Evolutionary conservation across 176 grass and related monocot genomes (phyloP).

Genomic region (Avena eriantha): DNA sequence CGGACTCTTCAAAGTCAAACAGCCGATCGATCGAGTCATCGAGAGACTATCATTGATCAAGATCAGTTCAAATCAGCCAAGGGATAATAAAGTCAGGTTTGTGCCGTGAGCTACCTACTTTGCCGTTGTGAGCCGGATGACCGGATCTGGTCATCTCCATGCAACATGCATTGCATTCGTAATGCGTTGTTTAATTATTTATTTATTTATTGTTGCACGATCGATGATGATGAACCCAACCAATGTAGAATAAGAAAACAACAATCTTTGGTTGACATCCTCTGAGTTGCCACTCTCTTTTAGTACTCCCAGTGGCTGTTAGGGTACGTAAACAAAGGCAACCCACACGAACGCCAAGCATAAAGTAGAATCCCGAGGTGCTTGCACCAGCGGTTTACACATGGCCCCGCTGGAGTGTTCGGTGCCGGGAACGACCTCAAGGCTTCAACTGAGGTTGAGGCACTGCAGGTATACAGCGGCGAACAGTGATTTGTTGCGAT

Average conservation of each 20-base stretch:
- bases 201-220: conserved; percentile 22
- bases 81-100: conserved; percentile 1
- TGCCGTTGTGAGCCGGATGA: conserved; percentile 46
- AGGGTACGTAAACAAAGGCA: not conserved
- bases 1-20: not conserved
- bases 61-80: not conserved
- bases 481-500: too few species aligned
- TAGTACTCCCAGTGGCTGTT: not conserved
- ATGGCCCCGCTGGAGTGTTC: too few species aligned
- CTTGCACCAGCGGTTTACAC: too few species aligned
- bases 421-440: too few species aligned
- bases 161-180: not conserved
- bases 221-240: not conserved
- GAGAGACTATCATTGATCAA: not conserved
- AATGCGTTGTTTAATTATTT: not conserved
- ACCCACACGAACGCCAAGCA: not conserved
- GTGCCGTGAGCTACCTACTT: not conserved
- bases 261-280: not conserved
- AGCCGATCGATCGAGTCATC: not conserved
- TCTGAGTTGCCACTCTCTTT: not conserved
- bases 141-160: conserved; percentile 53
- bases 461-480: too few species aligned
- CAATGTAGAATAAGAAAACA: not conserved
- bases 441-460: too few species aligned
- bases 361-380: too few species aligned